A percentile compares a stretch with the other conserved stretches of the same genome.
These are phyloP conservation scores for Darksidea phi DNA, from an alignment of 495 filamentous ascomycete species.

Conservation along the genomic window DNA sequence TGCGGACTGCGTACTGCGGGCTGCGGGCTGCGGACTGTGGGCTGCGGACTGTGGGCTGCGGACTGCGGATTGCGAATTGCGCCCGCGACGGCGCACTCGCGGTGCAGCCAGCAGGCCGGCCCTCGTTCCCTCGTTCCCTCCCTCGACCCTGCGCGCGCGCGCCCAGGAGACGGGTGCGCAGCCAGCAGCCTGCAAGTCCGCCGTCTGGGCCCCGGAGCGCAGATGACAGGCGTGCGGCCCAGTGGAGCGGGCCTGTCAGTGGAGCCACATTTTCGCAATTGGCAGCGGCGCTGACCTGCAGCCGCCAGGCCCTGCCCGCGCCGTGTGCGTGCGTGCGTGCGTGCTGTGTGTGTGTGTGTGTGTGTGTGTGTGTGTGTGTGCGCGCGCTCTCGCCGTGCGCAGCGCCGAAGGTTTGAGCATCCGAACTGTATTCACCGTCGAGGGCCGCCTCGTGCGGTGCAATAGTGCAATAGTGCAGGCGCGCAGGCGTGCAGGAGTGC, in stretches of 20 bases:
- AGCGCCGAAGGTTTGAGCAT: too few species aligned
- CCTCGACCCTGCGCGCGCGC: not conserved
- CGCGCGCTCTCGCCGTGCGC: too few species aligned
- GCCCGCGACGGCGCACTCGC: too few species aligned
- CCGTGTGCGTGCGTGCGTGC: not conserved
- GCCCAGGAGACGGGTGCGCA: not conserved
- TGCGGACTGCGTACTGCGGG: not conserved
- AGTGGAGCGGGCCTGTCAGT: constrained; percentile 32
- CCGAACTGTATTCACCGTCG: too few species aligned
- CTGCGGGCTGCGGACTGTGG: too few species aligned
- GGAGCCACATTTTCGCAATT: constrained; percentile 30
- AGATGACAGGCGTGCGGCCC: constrained; percentile 31
- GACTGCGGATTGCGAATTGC: too few species aligned
- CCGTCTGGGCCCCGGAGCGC: constrained; percentile 7
- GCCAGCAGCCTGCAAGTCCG: not conserved
- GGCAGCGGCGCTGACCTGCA: not conserved
- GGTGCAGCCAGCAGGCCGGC: too few species aligned
- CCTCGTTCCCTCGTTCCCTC: too few species aligned
- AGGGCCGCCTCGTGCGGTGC: not conserved
- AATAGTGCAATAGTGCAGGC: too few species aligned
- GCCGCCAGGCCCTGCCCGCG: not conserved
- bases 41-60: too few species aligned
- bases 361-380: too few species aligned
- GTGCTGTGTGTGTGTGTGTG: too few species aligned
- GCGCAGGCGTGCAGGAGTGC: not conserved